Evolutionary conservation across 164 flowering plant species (phyloP), one percentile per base, ranked within the genome.

Genomic region (Aristolochia californica): DNA sequence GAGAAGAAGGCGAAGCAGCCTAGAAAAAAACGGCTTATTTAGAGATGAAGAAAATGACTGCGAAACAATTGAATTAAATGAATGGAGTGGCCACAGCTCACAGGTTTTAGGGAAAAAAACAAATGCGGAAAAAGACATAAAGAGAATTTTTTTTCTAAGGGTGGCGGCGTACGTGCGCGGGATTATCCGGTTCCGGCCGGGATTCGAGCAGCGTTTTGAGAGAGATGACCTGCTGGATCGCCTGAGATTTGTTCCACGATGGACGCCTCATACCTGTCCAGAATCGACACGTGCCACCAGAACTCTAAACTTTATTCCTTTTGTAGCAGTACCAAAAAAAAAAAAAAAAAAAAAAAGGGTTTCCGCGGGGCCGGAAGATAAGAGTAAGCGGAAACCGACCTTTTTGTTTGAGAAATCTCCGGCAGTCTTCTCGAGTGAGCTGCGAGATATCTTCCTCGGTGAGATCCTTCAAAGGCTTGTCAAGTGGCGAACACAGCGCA

Each of bases 401-500:
- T 87, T 91, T 91, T 18, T 81, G 81, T 70, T 80, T 83, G 83
- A 91, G 98, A 66, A 73, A 91, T 49, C 75, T 82, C 70, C 97
- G 87, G 72, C 97, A 91, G 64, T 91, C 97, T 64, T 88, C 98
- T 28, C 98, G 93, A 18, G 98, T 91, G 73, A 88, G 82, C 79
- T 88, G 98, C 15, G 97, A 81, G 73, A 91, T 85, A 78, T 91
- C 98, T 20, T 88, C 97, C 58, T 88, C 94, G 10, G 95, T 91
- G 55, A 91, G 93, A 45, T 68, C 78, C 61, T 66, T 64, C 49
- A 87, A 78, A 30, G 98, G 95, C 65, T 91, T 91, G 69, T 88
- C 88, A 4, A 91, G 86, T 5, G 75, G 70, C 13, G 94, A 86
- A 62, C 70, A 77, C 62, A 57, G 20, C 27, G 65, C 21, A 43